Evolutionary conservation across 2,329 filamentous ascomycete genomes (phyloP).

Genomic region (Chaetomium strumarium): DNA sequence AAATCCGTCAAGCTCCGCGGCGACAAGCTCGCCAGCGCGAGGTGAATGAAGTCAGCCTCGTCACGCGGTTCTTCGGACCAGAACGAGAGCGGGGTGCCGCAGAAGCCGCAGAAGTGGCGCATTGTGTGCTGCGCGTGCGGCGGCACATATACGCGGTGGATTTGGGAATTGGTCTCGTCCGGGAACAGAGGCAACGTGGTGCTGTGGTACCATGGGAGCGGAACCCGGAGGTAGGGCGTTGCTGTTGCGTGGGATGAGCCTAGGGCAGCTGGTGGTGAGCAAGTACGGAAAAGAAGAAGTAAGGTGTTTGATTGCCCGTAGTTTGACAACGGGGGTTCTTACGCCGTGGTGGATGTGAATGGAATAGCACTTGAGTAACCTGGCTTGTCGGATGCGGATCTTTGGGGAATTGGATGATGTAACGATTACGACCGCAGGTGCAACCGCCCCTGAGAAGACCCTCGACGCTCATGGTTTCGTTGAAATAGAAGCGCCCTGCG

Average conservation of each 20-base stretch:
- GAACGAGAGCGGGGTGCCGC: constrained; percentile 76
- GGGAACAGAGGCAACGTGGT: constrained; percentile 68
- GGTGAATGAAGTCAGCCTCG: constrained; percentile 72
- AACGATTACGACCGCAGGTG: constrained; percentile 80
- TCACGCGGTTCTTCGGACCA: constrained; percentile 69
- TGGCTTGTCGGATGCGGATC: constrained; percentile 34
- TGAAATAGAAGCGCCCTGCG: too few species aligned
- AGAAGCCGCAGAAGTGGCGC: constrained; percentile 86
- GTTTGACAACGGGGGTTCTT: constrained; percentile 36
- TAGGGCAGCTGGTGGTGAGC: neutral
- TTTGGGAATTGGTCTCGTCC: constrained; percentile 65
- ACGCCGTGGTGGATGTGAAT: constrained; percentile 62
- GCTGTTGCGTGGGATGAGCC: constrained; percentile 58
- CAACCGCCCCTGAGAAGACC: constrained; percentile 68
- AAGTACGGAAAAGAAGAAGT: constrained; percentile 5
- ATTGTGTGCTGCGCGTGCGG: constrained; percentile 49
- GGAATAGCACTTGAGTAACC: constrained; percentile 66
- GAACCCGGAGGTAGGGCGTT: constrained; percentile 76
- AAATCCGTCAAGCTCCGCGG: constrained; percentile 61
- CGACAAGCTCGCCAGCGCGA: constrained; percentile 73
- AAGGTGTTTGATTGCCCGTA: neutral
- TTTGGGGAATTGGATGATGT: constrained; percentile 65
- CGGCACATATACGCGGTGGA: constrained; percentile 62
- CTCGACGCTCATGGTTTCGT: constrained; percentile 37
- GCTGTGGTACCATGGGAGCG: constrained; percentile 73